Conservation (phyloP, 2,329 filamentous ascomycete genomes). For the Lasiodiplodia theobromae region DNA sequence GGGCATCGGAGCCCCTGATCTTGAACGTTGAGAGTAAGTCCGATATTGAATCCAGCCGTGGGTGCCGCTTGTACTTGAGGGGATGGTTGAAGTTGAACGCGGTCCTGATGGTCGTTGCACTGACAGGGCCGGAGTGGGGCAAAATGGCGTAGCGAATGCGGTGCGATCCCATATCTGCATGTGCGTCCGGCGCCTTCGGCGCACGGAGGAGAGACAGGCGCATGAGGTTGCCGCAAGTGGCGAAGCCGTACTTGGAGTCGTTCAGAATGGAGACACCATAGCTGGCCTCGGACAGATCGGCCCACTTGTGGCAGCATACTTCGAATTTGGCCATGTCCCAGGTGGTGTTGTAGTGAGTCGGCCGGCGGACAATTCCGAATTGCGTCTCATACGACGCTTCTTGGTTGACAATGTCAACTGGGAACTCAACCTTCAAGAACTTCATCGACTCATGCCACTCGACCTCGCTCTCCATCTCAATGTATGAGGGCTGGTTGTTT, state of each 20-base stretch:
- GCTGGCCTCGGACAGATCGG: conserved; percentile 84
- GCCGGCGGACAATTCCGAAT: conserved; percentile 85
- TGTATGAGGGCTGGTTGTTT: conserved; percentile 69
- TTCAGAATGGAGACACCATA: conserved; percentile 95
- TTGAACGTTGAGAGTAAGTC: conserved; percentile 64
- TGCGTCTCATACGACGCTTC: conserved; percentile 96
- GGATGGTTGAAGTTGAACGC: conserved; percentile 93
- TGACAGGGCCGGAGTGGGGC: conserved; percentile 78
- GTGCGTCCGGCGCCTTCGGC: conserved; percentile 89
- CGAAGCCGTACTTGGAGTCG: conserved; percentile 95
- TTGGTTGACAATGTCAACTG: conserved; percentile 86
- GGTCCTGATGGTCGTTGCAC: conserved; percentile 76
- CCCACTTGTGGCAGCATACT: conserved; percentile 94
- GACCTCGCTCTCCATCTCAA: conserved; percentile 85
- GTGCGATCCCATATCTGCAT: conserved; percentile 91
- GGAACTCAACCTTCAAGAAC: conserved; percentile 98
- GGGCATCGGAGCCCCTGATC: conserved; percentile 67
- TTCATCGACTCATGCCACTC: conserved; percentile 98
- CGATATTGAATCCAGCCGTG: conserved; percentile 37
- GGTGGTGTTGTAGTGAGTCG: conserved; percentile 97
- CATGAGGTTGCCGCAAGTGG: conserved; percentile 88
- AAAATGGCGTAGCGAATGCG: conserved; percentile 89
- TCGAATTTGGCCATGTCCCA: conserved; percentile 99
- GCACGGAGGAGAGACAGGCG: conserved; percentile 83
- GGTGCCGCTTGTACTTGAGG: conserved; percentile 61